Evolutionary conservation across 1,284 basidiomycete species (phyloP).

Genomic region (Ceratobasidium sp.): DNA sequence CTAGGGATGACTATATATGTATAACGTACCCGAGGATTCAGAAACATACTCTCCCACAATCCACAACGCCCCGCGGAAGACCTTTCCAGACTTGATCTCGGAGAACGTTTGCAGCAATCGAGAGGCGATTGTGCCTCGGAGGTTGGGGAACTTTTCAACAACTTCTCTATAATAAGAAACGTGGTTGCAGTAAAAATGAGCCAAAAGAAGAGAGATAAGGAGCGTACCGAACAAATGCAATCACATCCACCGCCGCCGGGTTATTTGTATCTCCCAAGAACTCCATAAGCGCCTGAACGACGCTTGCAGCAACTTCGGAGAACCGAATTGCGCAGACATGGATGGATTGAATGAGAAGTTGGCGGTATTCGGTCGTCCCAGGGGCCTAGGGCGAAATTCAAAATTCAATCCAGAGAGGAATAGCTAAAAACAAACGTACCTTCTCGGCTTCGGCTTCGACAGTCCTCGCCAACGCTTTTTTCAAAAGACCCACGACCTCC

Average conservation of each 20-base stretch:
- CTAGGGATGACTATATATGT: not conserved
- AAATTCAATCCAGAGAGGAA: not conserved
- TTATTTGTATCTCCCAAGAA: conserved; percentile 98
- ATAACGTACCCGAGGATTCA: conserved; percentile 59
- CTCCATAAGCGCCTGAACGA: conserved; percentile 98
- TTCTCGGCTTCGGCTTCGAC: conserved; percentile 89
- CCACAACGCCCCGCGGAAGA: conserved; percentile 97
- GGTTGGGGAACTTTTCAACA: conserved; percentile 96
- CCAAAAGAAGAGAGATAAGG: conserved; percentile 5
- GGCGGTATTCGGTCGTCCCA: conserved; percentile 80
- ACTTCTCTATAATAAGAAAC: conserved; percentile 77
- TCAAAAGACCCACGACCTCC: conserved; percentile 95
- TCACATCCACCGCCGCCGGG: conserved; percentile 95
- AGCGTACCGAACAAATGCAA: conserved; percentile 90
- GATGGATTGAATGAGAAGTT: conserved; percentile 97
- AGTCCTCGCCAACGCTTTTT: conserved; percentile 97
- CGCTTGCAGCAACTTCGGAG: conserved; percentile 97
- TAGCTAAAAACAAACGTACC: conserved; percentile 60
- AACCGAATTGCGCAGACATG: conserved; percentile 97
- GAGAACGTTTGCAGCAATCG: conserved; percentile 88
- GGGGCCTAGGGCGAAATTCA: not conserved
- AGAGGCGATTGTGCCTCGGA: conserved; percentile 88
- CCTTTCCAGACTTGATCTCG: conserved; percentile 97
- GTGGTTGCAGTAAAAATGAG: not conserved
- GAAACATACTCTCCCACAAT: conserved; percentile 97